These are phyloP conservation scores for Aspergillus cejpii DNA, from an alignment of 2,329 filamentous ascomycete species.

Conservation along the genomic window DNA sequence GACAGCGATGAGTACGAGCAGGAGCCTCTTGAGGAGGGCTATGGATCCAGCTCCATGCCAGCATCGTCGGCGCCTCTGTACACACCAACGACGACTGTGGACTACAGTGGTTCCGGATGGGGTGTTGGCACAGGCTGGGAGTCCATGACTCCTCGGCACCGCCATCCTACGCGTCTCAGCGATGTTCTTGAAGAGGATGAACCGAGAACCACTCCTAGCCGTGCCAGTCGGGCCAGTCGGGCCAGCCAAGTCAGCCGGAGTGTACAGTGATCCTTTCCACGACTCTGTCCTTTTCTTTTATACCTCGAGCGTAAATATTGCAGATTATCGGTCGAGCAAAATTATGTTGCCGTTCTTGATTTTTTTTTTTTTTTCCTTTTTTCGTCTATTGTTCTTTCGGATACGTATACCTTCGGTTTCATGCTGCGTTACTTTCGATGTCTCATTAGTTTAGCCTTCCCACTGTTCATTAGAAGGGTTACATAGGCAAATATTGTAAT, in stretches of 20 bases:
- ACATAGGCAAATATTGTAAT: conserved; percentile 17
- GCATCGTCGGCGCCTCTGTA: conserved; percentile 25
- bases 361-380: conserved; percentile 6
- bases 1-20: conserved; percentile 52
- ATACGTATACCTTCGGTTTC: conserved; percentile 6
- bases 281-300: conserved; percentile 2
- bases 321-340: conserved; percentile 2
- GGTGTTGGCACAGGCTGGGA: conserved; percentile 67
- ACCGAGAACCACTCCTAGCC: conserved; percentile 62
- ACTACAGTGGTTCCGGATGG: conserved; percentile 63
- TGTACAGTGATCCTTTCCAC: conserved; percentile 21
- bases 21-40: conserved; percentile 43
- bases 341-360: conserved; percentile 1
- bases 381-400: conserved; percentile 1
- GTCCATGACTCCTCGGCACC: conserved; percentile 62
- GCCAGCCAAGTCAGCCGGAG: conserved; percentile 41
- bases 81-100: conserved; percentile 40
- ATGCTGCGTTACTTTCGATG: background rate
- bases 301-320: conserved; percentile 11
- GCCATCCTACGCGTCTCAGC: conserved; percentile 80
- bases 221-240: conserved; percentile 50
- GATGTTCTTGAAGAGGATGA: conserved; percentile 86
- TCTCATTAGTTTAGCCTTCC: conserved; percentile 1
- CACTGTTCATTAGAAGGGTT: conserved; percentile 3
- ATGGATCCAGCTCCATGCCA: conserved; percentile 20